A percentile compares a stretch with the other conserved stretches of the same genome.
Evolutionary conservation across 2,329 filamentous ascomycete species (phyloP).

Genomic region (Cladorrhinum sp.): DNA sequence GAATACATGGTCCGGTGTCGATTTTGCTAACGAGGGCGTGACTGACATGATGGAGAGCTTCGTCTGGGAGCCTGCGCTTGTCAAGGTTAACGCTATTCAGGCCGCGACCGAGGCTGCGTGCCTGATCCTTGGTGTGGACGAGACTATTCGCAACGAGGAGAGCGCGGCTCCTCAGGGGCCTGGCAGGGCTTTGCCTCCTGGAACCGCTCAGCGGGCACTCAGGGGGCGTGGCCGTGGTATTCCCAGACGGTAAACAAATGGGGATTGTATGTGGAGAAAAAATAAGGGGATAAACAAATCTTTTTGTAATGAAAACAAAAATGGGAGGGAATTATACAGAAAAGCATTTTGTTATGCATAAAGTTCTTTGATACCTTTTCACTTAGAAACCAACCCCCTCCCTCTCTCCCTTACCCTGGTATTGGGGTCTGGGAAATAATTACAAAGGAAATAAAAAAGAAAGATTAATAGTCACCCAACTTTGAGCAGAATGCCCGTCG

Average conservation of each 20-base stretch:
- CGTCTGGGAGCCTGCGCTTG: constrained; percentile 94
- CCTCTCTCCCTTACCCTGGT: not conserved
- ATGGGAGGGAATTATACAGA: not conserved
- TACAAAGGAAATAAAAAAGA: not conserved
- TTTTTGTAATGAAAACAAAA: not conserved
- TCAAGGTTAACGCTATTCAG: constrained; percentile 97
- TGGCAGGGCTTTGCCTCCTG: constrained; percentile 68
- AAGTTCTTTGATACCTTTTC: not conserved
- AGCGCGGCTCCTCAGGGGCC: constrained; percentile 81
- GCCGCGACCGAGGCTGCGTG: constrained; percentile 94
- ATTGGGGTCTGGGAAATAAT: not conserved
- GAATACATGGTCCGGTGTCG: constrained; percentile 90
- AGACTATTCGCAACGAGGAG: constrained; percentile 98
- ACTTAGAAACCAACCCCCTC: not conserved
- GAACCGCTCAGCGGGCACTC: constrained; percentile 84
- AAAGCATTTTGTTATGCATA: not conserved
- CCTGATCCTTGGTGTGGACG: constrained; percentile 92
- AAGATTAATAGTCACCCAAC: not conserved
- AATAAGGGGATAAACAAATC: constrained; percentile 21
- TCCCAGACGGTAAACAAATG: constrained; percentile 66
- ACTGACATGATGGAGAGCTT: constrained; percentile 92
- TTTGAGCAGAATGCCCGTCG: not conserved
- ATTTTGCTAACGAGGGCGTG: constrained; percentile 89
- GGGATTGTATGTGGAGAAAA: constrained; percentile 7
- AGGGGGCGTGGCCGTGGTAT: constrained; percentile 82